These are phyloP conservation scores for Magnusiomyces fungicola DNA, from an alignment of 1,139 yeast genomes.

Conservation along the genomic window DNA sequence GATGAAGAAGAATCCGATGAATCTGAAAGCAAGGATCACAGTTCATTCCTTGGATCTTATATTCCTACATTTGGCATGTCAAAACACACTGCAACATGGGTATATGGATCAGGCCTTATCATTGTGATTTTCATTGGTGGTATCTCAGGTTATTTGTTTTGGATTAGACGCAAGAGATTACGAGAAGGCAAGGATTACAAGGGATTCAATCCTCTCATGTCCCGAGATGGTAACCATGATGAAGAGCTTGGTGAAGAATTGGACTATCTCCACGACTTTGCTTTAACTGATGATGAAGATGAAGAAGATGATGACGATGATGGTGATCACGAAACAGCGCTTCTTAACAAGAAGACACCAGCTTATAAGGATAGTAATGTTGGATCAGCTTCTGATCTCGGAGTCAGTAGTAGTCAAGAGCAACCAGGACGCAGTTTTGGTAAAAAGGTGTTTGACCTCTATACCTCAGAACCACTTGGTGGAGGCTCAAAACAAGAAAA, in stretches of 20 bases:
- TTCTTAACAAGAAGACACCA: too few species aligned
- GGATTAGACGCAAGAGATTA: conserved; percentile 22
- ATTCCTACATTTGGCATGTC: conserved; percentile 34
- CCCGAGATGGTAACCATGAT: conserved; percentile 8
- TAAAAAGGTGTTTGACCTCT: too few species aligned
- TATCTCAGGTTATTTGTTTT: conserved; percentile 24
- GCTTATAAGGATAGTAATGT: too few species aligned
- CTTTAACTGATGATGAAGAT: conserved; percentile 14
- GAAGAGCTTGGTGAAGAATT: conserved; percentile 17
- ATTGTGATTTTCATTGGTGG: conserved; percentile 29
- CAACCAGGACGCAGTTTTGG: too few species aligned
- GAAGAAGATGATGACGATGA: conserved; percentile 13
- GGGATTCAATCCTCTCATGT: conserved; percentile 17
- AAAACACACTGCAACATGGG: conserved; percentile 29
- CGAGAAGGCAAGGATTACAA: conserved; percentile 17
- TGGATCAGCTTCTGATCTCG: too few species aligned
- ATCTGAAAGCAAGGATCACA: neutral
- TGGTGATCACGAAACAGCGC: too few species aligned
- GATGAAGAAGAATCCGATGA: neutral
- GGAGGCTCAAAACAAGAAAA: too few species aligned
- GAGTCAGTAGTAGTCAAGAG: too few species aligned
- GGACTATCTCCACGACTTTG: conserved; percentile 17
- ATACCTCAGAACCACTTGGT: too few species aligned
- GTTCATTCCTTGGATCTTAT: conserved; percentile 18
- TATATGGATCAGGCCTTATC: conserved; percentile 29